phyloP scores from a whole-genome alignment of 2,329 filamentous ascomycete genomes.

The Microcyclospora tardicrescens region DNA sequence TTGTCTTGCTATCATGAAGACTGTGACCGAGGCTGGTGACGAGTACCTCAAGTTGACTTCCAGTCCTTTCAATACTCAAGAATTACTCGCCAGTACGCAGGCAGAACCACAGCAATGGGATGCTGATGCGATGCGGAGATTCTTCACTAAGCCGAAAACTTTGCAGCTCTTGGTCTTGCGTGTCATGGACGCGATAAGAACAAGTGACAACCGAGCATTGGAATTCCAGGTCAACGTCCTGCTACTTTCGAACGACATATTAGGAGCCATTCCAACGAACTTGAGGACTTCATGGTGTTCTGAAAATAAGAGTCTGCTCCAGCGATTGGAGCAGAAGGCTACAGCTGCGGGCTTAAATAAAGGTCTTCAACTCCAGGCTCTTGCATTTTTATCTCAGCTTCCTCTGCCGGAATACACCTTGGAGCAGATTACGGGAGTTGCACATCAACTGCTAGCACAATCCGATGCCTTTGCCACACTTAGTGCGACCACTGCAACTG shows the following conservation, averaged over 20 bases:
- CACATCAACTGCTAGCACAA: too few relatives aligned
- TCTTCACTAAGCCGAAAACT: conserved; percentile 22
- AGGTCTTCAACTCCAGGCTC: conserved; percentile 12
- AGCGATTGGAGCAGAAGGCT: conserved; percentile 23
- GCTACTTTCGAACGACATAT: conserved; percentile 16
- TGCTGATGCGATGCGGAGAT: conserved; percentile 20
- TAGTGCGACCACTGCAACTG: too few relatives aligned
- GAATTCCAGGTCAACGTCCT: conserved; percentile 15
- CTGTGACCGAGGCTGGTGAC: conserved; percentile 13
- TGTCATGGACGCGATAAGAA: conserved; percentile 11
- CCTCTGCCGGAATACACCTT: conserved; percentile 9
- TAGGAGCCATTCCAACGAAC: conserved; percentile 17
- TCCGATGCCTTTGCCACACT: too few relatives aligned
- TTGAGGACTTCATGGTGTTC: conserved; percentile 18
- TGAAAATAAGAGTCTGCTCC: conserved; percentile 17
- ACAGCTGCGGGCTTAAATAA: conserved; percentile 10
- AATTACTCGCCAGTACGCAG: conserved; percentile 19
- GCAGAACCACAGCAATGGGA: conserved; percentile 13
- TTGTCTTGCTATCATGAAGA: conserved; percentile 26
- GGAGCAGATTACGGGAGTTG: too few relatives aligned
- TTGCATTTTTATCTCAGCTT: conserved; percentile 15
- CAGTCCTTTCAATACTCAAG: conserved; percentile 18
- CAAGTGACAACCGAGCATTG: not conserved
- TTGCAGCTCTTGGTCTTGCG: conserved; percentile 22
- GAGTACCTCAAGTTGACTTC: conserved; percentile 9